phyloP scores from a whole-genome alignment of 208 protist species.

The Leishmania braziliensis region DNA sequence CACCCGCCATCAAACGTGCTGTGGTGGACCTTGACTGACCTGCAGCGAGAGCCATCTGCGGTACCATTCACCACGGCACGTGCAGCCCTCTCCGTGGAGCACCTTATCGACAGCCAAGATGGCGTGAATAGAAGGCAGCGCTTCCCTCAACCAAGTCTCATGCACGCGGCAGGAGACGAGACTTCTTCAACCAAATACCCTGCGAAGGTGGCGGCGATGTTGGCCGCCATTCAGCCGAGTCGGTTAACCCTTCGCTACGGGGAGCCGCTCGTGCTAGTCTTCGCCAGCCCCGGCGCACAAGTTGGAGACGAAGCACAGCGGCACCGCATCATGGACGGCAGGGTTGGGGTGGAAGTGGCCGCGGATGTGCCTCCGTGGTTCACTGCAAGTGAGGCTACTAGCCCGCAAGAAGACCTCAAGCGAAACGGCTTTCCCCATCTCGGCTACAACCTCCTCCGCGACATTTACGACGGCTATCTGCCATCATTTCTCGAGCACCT shows the following conservation, averaged over 20 bases:
- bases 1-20: background rate
- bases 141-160: background rate
- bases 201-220: background rate
- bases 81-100: background rate
- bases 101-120: background rate
- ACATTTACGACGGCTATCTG: conserved; percentile 56
- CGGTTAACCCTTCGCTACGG: conserved; percentile 7
- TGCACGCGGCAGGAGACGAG: background rate
- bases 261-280: conserved; percentile 7
- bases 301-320: background rate
- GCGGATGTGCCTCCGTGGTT: background rate
- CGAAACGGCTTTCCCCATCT: background rate
- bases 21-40: conserved; percentile 23
- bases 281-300: background rate
- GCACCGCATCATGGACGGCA: background rate
- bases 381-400: background rate
- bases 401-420: background rate
- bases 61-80: conserved; percentile 11
- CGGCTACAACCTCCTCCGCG: conserved; percentile 28
- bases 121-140: background rate
- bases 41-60: background rate
- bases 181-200: background rate
- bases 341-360: background rate
- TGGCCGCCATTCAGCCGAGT: conserved; percentile 5
- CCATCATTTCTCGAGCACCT: conserved; percentile 39